Evolutionary conservation across 305 asterid species (phyloP).

Genomic region (Salvia sclarea): DNA sequence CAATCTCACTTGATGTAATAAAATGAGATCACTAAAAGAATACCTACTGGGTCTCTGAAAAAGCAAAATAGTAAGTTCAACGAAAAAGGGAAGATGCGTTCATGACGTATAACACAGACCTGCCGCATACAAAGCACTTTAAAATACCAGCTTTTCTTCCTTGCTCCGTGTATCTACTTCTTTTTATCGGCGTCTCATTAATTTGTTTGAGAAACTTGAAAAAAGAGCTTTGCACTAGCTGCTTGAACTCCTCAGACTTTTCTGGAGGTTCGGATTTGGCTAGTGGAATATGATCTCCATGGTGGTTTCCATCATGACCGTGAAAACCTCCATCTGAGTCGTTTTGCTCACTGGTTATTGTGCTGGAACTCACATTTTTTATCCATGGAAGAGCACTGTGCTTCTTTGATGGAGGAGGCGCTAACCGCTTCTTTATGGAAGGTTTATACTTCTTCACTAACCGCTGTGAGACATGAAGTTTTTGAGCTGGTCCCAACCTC

Average conservation of each 20-base stretch:
- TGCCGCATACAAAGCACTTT: slow-evolving; percentile 68
- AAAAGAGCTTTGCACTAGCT: slow-evolving; percentile 54
- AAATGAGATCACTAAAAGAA: slow-evolving; percentile 34
- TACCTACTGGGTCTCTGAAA: slow-evolving; percentile 32
- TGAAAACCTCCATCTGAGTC: slow-evolving; percentile 33
- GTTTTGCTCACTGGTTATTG: slow-evolving; percentile 31
- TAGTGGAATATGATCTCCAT: slow-evolving; percentile 32
- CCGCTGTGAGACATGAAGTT: slow-evolving; percentile 50
- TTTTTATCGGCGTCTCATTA: slow-evolving; percentile 50
- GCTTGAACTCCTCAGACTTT: slow-evolving; percentile 64
- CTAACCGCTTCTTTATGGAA: slow-evolving; percentile 51
- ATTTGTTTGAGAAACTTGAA: slow-evolving; percentile 61
- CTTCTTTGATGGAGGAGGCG: slow-evolving; percentile 48
- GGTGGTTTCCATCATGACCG: slow-evolving; percentile 38
- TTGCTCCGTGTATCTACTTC: slow-evolving; percentile 47
- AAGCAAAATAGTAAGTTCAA: slow-evolving; percentile 35
- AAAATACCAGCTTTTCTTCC: slow-evolving; percentile 50
- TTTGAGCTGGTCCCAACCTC: slow-evolving; percentile 52
- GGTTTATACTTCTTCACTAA: slow-evolving; percentile 41
- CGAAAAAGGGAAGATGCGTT: slow-evolving; percentile 35
- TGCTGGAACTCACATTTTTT: slow-evolving; percentile 37
- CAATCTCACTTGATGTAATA: slow-evolving; percentile 20
- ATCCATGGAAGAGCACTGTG: slow-evolving; percentile 51
- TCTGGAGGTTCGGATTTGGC: slow-evolving; percentile 56
- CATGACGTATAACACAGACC: slow-evolving; percentile 61